Evolutionary conservation across 257 asterid genomes (phyloP), one percentile per base, ranked within the genome.

Genomic region (Scutellaria baicalensis): DNA sequence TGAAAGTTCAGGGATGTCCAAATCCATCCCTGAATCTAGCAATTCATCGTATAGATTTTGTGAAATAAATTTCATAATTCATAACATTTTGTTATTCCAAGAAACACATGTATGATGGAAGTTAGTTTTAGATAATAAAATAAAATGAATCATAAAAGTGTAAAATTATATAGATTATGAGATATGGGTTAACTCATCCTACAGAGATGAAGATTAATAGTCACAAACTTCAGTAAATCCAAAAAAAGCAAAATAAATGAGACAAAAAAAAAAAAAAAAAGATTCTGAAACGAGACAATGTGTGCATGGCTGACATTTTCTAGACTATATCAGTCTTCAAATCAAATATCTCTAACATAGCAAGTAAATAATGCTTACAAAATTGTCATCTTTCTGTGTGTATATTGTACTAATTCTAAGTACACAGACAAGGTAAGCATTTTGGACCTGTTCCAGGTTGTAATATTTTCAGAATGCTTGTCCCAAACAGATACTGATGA

Each of bases 281-380:
- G 18, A n/a, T 45, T 8, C 9, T n/a, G 23, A 6, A 21, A 38
- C 52, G 20, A 9, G 64, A 65, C 33, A 64, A 69, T 39, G 13
- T 23, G n/a, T n/a, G n/a, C n/a, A n/a, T n/a, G 16, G 36, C 54
- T 21, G 56, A 39, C 13, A 50, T 11, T 10, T 55, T 4, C 51
- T 56, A 1, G 57, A 9, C 27, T 72, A 21, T 5, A 43, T 64
- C 42, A 58, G 63, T 63, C 33, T 12, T 49, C 58, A 68, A 23
- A 61, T 56, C 18, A 44, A 68, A 62, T 39, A 59, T 38, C 39
- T 47, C 16, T 60, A 36, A 50, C 63, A 62, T 14, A 36, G 43
- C 14, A 72, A 57, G 43, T 20, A 72, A 57, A 64, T 27, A 20
- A 33, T 43, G 60, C 31, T 33, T 45, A 70, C 75, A 77, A 77